Conservation (phyloP, 306 rosid species). For the Cucumis cinereus region DNA sequence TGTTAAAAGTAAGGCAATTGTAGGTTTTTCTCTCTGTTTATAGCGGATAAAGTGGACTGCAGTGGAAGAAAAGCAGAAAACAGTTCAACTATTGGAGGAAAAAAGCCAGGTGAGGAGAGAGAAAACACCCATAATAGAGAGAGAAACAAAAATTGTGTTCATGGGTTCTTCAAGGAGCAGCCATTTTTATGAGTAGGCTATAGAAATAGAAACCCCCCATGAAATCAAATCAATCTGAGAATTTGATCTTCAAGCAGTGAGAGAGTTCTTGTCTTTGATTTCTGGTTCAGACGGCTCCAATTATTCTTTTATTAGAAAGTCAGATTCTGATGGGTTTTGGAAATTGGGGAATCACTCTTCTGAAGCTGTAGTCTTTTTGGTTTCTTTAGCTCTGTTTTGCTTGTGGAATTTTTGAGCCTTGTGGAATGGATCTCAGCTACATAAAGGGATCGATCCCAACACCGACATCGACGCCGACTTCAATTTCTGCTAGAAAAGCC, state of each 20-base stretch:
- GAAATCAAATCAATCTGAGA: not conserved
- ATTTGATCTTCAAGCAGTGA: not conserved
- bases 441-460: constrained; percentile 38
- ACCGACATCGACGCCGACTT: constrained; percentile 29
- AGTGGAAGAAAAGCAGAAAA: not conserved
- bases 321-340: not conserved
- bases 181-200: constrained; percentile 30
- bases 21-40: not conserved
- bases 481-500: constrained; percentile 31
- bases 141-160: constrained; percentile 14
- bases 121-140: not conserved
- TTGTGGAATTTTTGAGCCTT: constrained; percentile 19
- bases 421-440: constrained; percentile 54
- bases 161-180: constrained; percentile 33
- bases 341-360: constrained; percentile 13
- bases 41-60: constrained; percentile 7
- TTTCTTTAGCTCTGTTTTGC: not conserved
- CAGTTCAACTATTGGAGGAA: not conserved
- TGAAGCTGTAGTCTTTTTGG: not conserved
- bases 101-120: constrained; percentile 13
- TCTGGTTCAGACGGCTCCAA: not conserved
- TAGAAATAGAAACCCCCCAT: not conserved
- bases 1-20: not conserved
- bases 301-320: not conserved
- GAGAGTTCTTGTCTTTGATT: not conserved